Evolutionary conservation across 202 grass and related monocot genomes (phyloP).

Genomic region (Musa balbisiana): DNA sequence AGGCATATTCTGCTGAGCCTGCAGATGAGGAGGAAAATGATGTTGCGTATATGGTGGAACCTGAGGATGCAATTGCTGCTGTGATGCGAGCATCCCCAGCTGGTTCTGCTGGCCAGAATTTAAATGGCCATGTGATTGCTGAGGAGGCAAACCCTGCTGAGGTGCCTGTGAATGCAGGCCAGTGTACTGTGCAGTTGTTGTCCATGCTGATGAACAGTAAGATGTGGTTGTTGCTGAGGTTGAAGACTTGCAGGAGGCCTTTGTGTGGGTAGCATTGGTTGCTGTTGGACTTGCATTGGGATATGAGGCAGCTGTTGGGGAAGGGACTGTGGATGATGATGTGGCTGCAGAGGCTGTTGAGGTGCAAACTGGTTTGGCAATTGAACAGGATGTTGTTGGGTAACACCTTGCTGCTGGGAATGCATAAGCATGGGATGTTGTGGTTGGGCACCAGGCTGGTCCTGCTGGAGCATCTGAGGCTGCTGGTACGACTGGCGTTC

Average conservation of each 20-base stretch:
- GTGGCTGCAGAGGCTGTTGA: slow-evolving; percentile 40
- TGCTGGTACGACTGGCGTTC: slow-evolving; percentile 61
- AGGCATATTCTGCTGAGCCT: slow-evolving; percentile 15
- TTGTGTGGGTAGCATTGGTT: slow-evolving; percentile 37
- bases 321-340: no score
- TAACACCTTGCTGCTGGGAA: slow-evolving; percentile 34
- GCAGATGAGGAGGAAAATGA: slow-evolving; percentile 1
- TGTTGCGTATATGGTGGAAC: slow-evolving; percentile 39
- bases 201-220: slow-evolving; percentile 37
- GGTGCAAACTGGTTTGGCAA: slow-evolving; percentile 23
- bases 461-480: slow-evolving; percentile 35
- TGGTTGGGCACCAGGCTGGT: slow-evolving; percentile 32
- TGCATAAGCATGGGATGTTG: slow-evolving; percentile 29
- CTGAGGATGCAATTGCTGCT: slow-evolving; percentile 38
- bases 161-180: slow-evolving; percentile 36
- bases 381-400: slow-evolving; percentile 14
- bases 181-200: slow-evolving; percentile 34
- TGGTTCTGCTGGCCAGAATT: slow-evolving; percentile 44
- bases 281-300: slow-evolving; percentile 38
- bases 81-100: slow-evolving; percentile 40
- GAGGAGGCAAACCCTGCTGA: slow-evolving; percentile 38
- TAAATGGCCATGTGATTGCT: slow-evolving; percentile 28
- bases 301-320: no score
- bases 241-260: slow-evolving; percentile 24
- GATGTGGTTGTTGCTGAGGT: slow-evolving; percentile 36